A percentile compares a stretch with the other conserved stretches of the same genome.
These are phyloP conservation scores for Gloeopeniophorella convolvens DNA, from an alignment of 768 basidiomycete genomes.

Conservation along the genomic window DNA sequence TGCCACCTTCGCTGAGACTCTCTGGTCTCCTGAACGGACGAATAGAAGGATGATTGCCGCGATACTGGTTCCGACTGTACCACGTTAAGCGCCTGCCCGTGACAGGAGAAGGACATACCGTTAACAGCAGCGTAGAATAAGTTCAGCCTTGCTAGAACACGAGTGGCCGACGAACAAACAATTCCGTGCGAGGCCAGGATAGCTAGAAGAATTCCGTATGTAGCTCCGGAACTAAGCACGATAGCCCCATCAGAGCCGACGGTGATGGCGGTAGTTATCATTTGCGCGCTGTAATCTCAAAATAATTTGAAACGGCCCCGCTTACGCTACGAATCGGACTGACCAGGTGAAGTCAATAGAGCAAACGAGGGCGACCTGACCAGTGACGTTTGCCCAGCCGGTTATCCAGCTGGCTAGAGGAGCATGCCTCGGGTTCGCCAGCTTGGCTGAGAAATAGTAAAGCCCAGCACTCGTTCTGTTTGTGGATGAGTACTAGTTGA, in stretches of 20 bases:
- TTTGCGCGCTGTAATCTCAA: slow-evolving; percentile 46
- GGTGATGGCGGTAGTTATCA: slow-evolving; percentile 67
- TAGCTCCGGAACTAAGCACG: slow-evolving; percentile 50
- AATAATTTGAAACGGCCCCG: background rate
- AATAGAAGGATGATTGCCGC: slow-evolving; percentile 57
- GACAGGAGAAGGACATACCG: slow-evolving; percentile 31
- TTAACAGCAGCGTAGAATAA: slow-evolving; percentile 64
- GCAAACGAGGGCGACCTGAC: slow-evolving; percentile 62
- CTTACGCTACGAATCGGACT: slow-evolving; percentile 12
- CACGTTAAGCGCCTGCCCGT: background rate
- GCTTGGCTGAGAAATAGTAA: slow-evolving; percentile 72
- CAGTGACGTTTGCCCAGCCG: slow-evolving; percentile 71
- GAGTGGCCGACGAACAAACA: slow-evolving; percentile 66
- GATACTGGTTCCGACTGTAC: slow-evolving; percentile 54
- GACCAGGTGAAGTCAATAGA: slow-evolving; percentile 69
- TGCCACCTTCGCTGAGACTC: slow-evolving; percentile 60
- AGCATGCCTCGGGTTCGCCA: slow-evolving; percentile 56
- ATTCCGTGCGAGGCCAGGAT: slow-evolving; percentile 63
- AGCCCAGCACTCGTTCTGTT: slow-evolving; percentile 71
- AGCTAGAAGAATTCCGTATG: slow-evolving; percentile 59
- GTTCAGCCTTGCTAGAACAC: slow-evolving; percentile 59
- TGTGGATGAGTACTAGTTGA: background rate
- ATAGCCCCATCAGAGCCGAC: slow-evolving; percentile 50
- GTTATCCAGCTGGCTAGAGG: slow-evolving; percentile 63
- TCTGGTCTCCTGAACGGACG: slow-evolving; percentile 44